Conservation (phyloP, 1,284 basidiomycete genomes). For the Heterobasidion annosum region DNA sequence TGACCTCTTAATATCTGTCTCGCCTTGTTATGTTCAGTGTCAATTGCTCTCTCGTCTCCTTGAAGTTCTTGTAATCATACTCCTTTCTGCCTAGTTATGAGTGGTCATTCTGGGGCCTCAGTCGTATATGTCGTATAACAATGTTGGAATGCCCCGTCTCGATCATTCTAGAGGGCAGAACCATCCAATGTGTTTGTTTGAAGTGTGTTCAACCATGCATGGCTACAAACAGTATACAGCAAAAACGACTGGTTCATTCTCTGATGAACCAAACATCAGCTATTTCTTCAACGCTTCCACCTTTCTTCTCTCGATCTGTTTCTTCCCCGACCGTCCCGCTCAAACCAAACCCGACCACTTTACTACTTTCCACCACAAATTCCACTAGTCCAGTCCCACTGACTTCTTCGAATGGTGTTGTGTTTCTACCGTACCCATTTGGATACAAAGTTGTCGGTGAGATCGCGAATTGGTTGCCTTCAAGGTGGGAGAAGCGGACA, state of each 20-base stretch:
- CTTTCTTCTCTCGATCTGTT: too few species aligned
- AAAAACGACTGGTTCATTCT: too few species aligned
- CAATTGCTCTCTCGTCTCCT: neutral
- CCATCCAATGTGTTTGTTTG: too few species aligned
- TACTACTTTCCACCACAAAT: constrained; percentile 11
- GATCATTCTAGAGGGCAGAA: too few species aligned
- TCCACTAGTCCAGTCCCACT: constrained; percentile 7
- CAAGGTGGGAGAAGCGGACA: constrained; percentile 12
- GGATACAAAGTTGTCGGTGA: constrained; percentile 15
- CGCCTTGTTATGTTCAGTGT: neutral
- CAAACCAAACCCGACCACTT: neutral
- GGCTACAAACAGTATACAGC: too few species aligned
- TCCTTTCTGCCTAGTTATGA: neutral
- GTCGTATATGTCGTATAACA: too few species aligned
- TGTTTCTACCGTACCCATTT: constrained; percentile 16
- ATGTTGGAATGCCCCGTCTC: too few species aligned
- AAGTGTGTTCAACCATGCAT: too few species aligned
- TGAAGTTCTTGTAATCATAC: neutral
- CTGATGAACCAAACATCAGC: too few species aligned
- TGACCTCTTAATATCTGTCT: constrained; percentile 26
- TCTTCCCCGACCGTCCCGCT: too few species aligned
- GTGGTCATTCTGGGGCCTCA: too few species aligned
- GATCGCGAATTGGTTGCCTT: constrained; percentile 12
- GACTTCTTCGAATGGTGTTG: constrained; percentile 13
- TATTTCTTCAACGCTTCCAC: too few species aligned